A percentile compares a stretch with the other conserved stretches of the same genome.
Conservation (phyloP, 257 asterid species). For the Salvia splendens region DNA sequence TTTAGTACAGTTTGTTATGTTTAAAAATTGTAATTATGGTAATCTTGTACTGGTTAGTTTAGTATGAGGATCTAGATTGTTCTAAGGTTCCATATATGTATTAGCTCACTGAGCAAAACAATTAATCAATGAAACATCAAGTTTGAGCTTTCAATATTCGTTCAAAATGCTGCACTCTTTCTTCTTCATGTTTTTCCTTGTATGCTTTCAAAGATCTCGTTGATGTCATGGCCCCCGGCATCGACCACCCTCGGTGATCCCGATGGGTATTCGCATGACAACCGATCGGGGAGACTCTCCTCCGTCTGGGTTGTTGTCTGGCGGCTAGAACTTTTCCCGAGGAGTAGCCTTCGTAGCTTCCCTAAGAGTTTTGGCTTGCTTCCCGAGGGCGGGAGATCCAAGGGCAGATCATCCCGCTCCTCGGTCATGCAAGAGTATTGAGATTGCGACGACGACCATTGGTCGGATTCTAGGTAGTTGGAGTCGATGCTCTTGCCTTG, state of each 20-base stretch:
- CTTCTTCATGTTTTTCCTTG: too few species aligned
- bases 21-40: too few species aligned
- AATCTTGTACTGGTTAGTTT: too few species aligned
- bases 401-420: slow-evolving; percentile 33
- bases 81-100: too few species aligned
- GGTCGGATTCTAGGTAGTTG: slow-evolving; percentile 48
- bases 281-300: slow-evolving; percentile 36
- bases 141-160: too few species aligned
- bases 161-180: too few species aligned
- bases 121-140: too few species aligned
- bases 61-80: too few species aligned
- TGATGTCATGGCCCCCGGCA: slow-evolving; percentile 32
- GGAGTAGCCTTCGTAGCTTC: slow-evolving; percentile 51
- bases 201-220: slow-evolving; percentile 42
- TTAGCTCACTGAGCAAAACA: too few species aligned
- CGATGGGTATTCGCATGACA: slow-evolving; percentile 41
- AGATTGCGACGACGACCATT: slow-evolving; percentile 41
- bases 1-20: too few species aligned
- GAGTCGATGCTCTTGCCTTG: slow-evolving; percentile 36
- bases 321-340: slow-evolving; percentile 44
- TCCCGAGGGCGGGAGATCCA: slow-evolving; percentile 34
- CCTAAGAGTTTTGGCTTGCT: slow-evolving; percentile 46
- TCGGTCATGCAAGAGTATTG: slow-evolving; percentile 60
- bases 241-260: slow-evolving; percentile 15
- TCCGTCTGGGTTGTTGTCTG: slow-evolving; percentile 27